Base-by-base conservation (phyloP, 495 filamentous ascomycete species). In the Oidiodendron maius region DNA sequence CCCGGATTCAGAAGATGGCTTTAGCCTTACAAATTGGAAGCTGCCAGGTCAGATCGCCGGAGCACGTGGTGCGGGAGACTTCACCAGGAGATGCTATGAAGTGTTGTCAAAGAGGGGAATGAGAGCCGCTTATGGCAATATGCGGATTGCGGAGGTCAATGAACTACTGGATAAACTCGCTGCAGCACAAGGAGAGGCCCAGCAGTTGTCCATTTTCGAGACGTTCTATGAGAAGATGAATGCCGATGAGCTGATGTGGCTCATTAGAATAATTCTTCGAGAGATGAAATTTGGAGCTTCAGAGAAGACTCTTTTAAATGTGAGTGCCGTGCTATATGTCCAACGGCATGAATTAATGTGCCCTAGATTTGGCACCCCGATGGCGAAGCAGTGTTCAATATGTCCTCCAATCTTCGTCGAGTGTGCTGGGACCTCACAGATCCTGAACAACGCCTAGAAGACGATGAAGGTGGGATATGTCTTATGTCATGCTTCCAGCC, bases 251-350 rank as follows among this genome's bases (percentile, higher is more conserved):
- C 63, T 98, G 28, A 84, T 84, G 74, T 98, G 93, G 93, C 67
- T 96, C 44, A 84, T 97, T 47, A 83, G 93, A 4, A 96, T 98
- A 46, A 89, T 97, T 35, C 72, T 98, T 26, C 87, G 88, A 44
- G 88, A 96, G 62, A 96, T 96, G 93, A 96, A 91, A 65, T 80
- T 98, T n/a, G 93, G 94, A 3, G 94, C 94, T 10, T 89, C 89
- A 1, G 94, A 97, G 66, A 87, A 88, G 63, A 96, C 93, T 0
- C 78, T 97, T 52, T 81, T 98, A 49, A 77, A 91, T 24, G 56
- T 59, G 37, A 26, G 28, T 25, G 13, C 17, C 11, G n/a, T 26
- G 12, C 12, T 12, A 30, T 12, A 30, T 30, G 5, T 30, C 12
- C 12, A 40, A 56, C 16, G 13, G 21, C 9, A 40, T 8, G 5